These are phyloP conservation scores for Lactarius tabidus DNA, from an alignment of 768 basidiomycete species.

Conservation along the genomic window DNA sequence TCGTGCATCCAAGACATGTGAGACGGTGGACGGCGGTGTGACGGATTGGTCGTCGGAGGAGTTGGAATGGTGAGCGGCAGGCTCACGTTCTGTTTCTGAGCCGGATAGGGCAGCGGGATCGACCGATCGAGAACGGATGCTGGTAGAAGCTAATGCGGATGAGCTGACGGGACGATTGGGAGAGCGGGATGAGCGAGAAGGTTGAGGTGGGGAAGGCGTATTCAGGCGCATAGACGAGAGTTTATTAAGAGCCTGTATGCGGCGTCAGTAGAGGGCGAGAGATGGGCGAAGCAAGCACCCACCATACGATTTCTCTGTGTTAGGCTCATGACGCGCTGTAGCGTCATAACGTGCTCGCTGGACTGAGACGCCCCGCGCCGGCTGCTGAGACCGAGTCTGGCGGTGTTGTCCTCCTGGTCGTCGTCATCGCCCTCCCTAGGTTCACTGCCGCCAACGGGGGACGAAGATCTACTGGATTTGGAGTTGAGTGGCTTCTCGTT, in stretches of 20 bases:
- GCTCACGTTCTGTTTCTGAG: slow-evolving; percentile 80
- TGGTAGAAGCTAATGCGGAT: slow-evolving; percentile 27
- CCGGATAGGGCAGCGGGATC: slow-evolving; percentile 46
- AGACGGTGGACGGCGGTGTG: slow-evolving; percentile 36
- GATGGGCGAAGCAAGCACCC: slow-evolving; percentile 34
- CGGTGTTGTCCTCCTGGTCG: slow-evolving; percentile 62
- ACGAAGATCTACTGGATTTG: slow-evolving; percentile 24
- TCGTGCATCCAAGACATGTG: slow-evolving; percentile 32
- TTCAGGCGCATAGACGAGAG: slow-evolving; percentile 54
- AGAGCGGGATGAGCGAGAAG: slow-evolving; percentile 38
- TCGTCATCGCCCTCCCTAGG: slow-evolving; percentile 47
- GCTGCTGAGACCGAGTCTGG: slow-evolving; percentile 37
- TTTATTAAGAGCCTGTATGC: slow-evolving; percentile 36
- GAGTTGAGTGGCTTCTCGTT: slow-evolving; percentile 36
- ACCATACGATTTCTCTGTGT: slow-evolving; percentile 73
- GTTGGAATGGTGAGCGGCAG: slow-evolving; percentile 26
- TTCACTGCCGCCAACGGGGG: slow-evolving; percentile 42
- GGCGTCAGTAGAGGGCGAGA: not conserved
- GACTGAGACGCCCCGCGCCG: slow-evolving; percentile 32
- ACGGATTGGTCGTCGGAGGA: slow-evolving; percentile 40
- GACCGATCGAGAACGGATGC: slow-evolving; percentile 35
- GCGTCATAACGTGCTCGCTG: slow-evolving; percentile 53
- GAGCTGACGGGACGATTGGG: slow-evolving; percentile 25
- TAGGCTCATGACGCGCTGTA: slow-evolving; percentile 67
- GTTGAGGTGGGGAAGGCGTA: slow-evolving; percentile 48